Percentiles rank a stretch among this genome's conserved stretches.
Evolutionary conservation across 2,329 filamentous ascomycete genomes (phyloP).

Genomic region (Sclerotiophoma versabilis): DNA sequence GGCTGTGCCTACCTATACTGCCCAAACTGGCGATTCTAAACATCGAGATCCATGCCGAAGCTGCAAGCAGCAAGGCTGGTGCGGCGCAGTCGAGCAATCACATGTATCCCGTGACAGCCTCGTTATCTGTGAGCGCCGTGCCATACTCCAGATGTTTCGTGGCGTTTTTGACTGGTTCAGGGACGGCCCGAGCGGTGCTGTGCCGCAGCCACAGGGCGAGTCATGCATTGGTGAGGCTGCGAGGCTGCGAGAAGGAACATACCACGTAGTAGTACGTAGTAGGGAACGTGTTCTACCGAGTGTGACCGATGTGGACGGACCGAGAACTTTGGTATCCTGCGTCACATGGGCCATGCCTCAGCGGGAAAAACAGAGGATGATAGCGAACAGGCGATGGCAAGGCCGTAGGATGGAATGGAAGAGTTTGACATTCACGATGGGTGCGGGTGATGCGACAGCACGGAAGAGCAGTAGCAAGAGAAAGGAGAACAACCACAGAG

Average conservation of each 20-base stretch:
- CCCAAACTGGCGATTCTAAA: not conserved
- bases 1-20: not conserved
- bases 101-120: not conserved
- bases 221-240: not conserved
- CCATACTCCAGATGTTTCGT: conserved; percentile 6
- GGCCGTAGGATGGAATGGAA: not conserved
- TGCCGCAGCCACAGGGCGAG: conserved; percentile 8
- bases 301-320: not conserved
- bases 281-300: too few species aligned
- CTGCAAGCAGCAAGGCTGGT: conserved; percentile 14
- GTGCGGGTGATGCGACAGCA: not conserved
- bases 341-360: not conserved
- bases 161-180: not conserved
- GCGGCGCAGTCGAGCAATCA: conserved; percentile 10
- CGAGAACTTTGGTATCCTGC: not conserved
- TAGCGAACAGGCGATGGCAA: not conserved
- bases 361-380: not conserved
- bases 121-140: not conserved
- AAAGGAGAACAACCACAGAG: not conserved
- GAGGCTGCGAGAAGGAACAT: not conserved
- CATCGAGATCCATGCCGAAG: not conserved
- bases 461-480: not conserved
- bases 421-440: not conserved
- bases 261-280: too few species aligned
- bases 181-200: conserved; percentile 5